These are phyloP conservation scores for Wickerhamomyces hampshirensis DNA, from an alignment of 805 yeast species.

Conservation along the genomic window DNA sequence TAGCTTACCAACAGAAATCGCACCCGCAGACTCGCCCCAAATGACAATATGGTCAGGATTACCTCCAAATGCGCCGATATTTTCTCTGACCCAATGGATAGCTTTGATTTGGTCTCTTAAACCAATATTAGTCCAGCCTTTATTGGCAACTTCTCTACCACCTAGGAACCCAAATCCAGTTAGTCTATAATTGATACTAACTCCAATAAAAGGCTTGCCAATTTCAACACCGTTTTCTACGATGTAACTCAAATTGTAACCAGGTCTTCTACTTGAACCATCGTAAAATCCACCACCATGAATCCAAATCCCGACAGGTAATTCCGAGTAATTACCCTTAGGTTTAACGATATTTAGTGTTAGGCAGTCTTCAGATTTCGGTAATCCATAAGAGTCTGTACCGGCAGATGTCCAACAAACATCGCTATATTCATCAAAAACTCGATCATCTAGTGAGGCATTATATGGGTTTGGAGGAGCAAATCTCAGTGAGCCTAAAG, in stretches of 20 bases:
- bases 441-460: constrained; percentile 11
- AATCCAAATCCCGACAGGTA: constrained; percentile 32
- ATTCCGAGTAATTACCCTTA: constrained; percentile 7
- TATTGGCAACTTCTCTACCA: constrained; percentile 19
- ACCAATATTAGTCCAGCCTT: constrained; percentile 30
- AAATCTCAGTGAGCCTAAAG: constrained; percentile 24
- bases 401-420: constrained; percentile 18
- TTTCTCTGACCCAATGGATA: constrained; percentile 30
- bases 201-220: constrained; percentile 26
- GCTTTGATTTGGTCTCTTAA: constrained; percentile 32
- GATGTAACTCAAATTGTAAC: constrained; percentile 16
- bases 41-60: constrained; percentile 30
- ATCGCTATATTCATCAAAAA: constrained; percentile 22
- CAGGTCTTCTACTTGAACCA: constrained; percentile 21
- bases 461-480: constrained; percentile 17
- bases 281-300: constrained; percentile 32
- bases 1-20: constrained; percentile 15
- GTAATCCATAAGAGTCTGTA: constrained; percentile 6
- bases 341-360: constrained; percentile 26
- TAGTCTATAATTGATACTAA: constrained; percentile 34
- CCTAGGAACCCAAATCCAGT: constrained; percentile 32
- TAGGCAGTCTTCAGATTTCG: constrained; percentile 28
- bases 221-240: constrained; percentile 15
- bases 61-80: constrained; percentile 34
- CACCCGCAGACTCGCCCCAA: constrained; percentile 38